These are phyloP conservation scores for Silene vulgaris DNA, from an alignment of 179 eudicot genomes.

Conservation along the genomic window DNA sequence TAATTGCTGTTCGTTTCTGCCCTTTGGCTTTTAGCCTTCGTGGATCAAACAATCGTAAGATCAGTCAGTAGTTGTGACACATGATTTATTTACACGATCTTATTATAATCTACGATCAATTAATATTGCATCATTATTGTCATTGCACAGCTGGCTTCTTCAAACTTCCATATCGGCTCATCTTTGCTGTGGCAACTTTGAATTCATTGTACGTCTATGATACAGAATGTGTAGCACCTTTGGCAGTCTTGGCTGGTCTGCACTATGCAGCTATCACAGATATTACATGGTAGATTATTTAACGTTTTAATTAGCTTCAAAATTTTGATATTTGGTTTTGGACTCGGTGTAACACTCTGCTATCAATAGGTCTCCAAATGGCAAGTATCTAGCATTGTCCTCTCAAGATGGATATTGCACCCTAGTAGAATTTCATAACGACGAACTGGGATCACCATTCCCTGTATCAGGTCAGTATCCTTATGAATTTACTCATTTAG, in stretches of 20 bases:
- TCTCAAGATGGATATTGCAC: constrained; percentile 98
- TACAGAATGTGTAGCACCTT: constrained; percentile 71
- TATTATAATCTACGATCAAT: not conserved
- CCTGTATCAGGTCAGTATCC: constrained; percentile 50
- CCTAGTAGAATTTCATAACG: constrained; percentile 74
- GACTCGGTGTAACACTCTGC: constrained; percentile 6
- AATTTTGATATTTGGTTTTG: not conserved
- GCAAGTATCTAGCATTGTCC: constrained; percentile 69
- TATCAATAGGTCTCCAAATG: constrained; percentile 62
- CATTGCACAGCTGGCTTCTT: constrained; percentile 48
- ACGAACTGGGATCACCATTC: constrained; percentile 69
- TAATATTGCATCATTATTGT: constrained; percentile 16
- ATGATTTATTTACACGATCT: not conserved
- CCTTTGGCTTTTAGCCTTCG: constrained; percentile 62
- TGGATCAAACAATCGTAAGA: constrained; percentile 51
- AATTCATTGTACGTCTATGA: constrained; percentile 86
- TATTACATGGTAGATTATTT: constrained; percentile 63
- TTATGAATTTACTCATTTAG: constrained; percentile 1
- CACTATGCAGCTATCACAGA: constrained; percentile 98
- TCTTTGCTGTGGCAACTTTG: constrained; percentile 85
- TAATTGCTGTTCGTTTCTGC: constrained; percentile 91
- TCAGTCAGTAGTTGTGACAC: constrained; percentile 9
- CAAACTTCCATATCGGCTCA: constrained; percentile 87
- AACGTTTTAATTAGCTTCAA: not conserved
- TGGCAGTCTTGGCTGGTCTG: constrained; percentile 78